A percentile compares a stretch with the other conserved stretches of the same genome.
Evolutionary conservation across 257 asterid species (phyloP).

Genomic region (Catharanthus roseus): DNA sequence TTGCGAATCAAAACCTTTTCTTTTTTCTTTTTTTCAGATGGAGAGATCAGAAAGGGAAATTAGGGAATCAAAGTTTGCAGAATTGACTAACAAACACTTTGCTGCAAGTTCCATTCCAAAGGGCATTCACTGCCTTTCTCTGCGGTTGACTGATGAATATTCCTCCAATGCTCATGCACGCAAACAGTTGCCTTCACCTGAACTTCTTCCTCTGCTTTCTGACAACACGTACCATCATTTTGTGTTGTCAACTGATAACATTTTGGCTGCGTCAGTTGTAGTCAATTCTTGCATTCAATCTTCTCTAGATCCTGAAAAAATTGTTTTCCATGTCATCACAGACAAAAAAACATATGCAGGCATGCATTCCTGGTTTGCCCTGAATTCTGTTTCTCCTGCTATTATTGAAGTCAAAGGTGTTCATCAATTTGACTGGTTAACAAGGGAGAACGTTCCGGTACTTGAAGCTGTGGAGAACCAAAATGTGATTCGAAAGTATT

Average conservation of each 20-base stretch:
- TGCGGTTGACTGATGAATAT: slow-evolving; percentile 90
- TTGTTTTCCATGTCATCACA: slow-evolving; percentile 92
- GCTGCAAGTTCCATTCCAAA: slow-evolving; percentile 97
- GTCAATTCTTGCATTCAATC: slow-evolving; percentile 82
- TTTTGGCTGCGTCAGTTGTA: slow-evolving; percentile 95
- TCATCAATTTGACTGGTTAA: slow-evolving; percentile 97
- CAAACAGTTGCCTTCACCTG: slow-evolving; percentile 90
- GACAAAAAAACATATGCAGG: slow-evolving; percentile 98
- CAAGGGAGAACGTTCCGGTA: slow-evolving; percentile 94
- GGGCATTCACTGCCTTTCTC: slow-evolving; percentile 82
- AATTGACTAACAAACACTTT: slow-evolving; percentile 79
- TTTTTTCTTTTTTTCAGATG: slow-evolving; percentile 38
- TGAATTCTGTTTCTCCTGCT: slow-evolving; percentile 79
- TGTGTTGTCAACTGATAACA: slow-evolving; percentile 89
- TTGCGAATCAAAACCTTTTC: background rate
- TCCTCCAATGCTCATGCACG: slow-evolving; percentile 98
- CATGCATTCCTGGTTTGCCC: slow-evolving; percentile 98
- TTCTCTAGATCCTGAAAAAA: slow-evolving; percentile 65
- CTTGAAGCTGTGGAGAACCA: slow-evolving; percentile 96
- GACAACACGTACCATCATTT: slow-evolving; percentile 80
- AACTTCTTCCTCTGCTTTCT: slow-evolving; percentile 78
- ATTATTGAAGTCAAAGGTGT: slow-evolving; percentile 89
- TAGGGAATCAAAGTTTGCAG: slow-evolving; percentile 73
- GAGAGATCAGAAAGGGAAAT: slow-evolving; percentile 73
- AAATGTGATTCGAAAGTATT: slow-evolving; percentile 64